Base-by-base conservation (phyloP, 1,139 yeast genomes). In the Yamadazyma songkhlaensis region DNA sequence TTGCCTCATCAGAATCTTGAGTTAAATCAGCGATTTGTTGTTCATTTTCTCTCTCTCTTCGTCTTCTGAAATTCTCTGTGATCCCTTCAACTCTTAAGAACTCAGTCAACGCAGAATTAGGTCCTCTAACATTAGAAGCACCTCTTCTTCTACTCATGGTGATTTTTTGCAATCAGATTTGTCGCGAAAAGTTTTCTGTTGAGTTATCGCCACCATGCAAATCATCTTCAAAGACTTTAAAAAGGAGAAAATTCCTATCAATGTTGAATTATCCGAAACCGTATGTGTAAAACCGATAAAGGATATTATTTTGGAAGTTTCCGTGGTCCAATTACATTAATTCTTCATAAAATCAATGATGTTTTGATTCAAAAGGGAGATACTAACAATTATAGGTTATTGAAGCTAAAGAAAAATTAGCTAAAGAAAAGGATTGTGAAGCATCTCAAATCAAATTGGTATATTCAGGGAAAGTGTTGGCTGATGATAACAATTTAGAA, bases 161-260 rank as follows among this genome's bases (percentile, higher is more conserved):
- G 29, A 27, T 27, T 27, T 27, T 20, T 29, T 25, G 29, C 14
- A 7, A 6, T 17, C 29, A 17, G 20, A 17, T 17, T 17, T 13
- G 24, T 27, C 29, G 29, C 34, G 34, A 12, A 15, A 31, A 31
- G 15, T 21, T 31, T 31, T 31, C 21, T 12, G 15, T 27, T 27
- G 10, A 13, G 12, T 9, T 7, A 12, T 30, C 25, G 37, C 37
- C 37, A 30, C 34, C 24, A 89, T 92, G 95, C 85, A 83, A 64
- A 72, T 94, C 49, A 78, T 84, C 38, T 80, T 92, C 60, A 89
- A 90, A 60, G 96, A 92, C 64, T 86, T 92, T 64, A 89, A 90
- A 68, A 94, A 92, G 67, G 90, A 87, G 59, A 86, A 82, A 59
- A 79, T 90, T 61, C 76, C 89, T 29, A 57, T 92, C 46, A 96